phyloP scores from a whole-genome alignment of 75 land plant species.

The Sequoia sempervirens region DNA sequence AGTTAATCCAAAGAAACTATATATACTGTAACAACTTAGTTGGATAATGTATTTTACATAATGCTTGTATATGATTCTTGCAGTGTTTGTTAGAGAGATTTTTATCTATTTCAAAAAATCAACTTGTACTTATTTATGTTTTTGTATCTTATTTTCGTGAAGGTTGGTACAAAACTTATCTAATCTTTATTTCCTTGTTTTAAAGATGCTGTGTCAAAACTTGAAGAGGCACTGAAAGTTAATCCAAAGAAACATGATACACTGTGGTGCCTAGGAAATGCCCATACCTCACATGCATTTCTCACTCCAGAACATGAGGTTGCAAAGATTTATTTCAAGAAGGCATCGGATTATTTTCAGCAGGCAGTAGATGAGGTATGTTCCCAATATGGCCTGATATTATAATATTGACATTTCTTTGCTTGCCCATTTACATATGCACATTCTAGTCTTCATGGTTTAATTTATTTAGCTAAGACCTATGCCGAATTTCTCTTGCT shows the following conservation, averaged over 20 bases:
- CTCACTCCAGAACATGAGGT: conserved; percentile 36
- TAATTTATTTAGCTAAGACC: not conserved
- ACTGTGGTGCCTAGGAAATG: conserved; percentile 56
- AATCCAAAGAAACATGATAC: conserved; percentile 51
- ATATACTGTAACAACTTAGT: conserved; percentile 18
- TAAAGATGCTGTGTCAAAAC: conserved; percentile 8
- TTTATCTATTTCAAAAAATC: not conserved
- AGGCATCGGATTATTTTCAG: conserved; percentile 36
- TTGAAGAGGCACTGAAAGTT: conserved; percentile 30
- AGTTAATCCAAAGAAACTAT: conserved; percentile 43
- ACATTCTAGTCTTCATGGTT: not conserved
- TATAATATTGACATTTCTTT: not conserved
- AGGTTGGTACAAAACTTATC: not conserved
- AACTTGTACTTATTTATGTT: not conserved
- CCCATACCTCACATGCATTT: conserved; percentile 59
- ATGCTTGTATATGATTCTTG: not conserved
- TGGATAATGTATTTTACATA: not conserved
- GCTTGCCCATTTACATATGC: not conserved
- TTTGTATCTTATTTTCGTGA: not conserved
- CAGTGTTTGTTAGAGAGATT: not conserved
- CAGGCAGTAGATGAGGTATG: conserved; percentile 31
- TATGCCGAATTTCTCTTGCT: not conserved
- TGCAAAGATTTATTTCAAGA: conserved; percentile 39
- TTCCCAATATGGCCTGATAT: not conserved
- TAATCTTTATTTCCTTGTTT: not conserved